Percentiles rank a stretch among this genome's conserved stretches.
Conservation (phyloP, 2,329 filamentous ascomycete species). For the Botrytis paeoniae region DNA sequence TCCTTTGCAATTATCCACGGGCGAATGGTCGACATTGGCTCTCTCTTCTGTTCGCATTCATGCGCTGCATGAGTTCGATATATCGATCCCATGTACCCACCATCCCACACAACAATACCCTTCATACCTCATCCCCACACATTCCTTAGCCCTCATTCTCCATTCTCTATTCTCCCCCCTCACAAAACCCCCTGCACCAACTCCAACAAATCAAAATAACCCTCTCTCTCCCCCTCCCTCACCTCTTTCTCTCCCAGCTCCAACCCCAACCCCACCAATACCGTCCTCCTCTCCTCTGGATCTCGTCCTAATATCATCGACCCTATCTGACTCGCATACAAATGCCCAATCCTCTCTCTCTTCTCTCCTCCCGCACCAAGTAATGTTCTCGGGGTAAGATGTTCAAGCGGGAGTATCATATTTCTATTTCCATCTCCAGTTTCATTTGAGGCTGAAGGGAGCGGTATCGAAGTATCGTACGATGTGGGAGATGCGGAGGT, state of each 20-base stretch:
- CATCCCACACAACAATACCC: accelerated
- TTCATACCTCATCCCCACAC: accelerated
- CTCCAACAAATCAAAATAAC: conserved; percentile 64
- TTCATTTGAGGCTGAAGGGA: conserved; percentile 21
- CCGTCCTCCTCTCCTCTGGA: conserved; percentile 58
- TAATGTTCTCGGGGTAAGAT: conserved; percentile 82
- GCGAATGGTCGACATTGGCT: background rate
- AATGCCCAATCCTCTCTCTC: conserved; percentile 79
- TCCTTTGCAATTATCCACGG: background rate
- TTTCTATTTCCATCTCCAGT: conserved; percentile 33
- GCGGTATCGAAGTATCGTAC: conserved; percentile 49
- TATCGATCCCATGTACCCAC: background rate
- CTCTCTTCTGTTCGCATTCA: background rate
- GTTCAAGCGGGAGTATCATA: conserved; percentile 72
- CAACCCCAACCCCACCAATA: conserved; percentile 62
- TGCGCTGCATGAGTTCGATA: background rate
- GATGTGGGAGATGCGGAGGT: conserved; percentile 62
- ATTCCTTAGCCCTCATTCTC: background rate
- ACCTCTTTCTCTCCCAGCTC: conserved; percentile 38
- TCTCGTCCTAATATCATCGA: conserved; percentile 71
- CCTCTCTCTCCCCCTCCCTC: conserved; percentile 44
- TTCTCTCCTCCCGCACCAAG: conserved; percentile 78
- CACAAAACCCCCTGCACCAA: conserved; percentile 53
- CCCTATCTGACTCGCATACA: conserved; percentile 86
- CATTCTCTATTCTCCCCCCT: conserved; percentile 13